These are phyloP conservation scores for Chlamydomonas incerta DNA, from an alignment of 139 green algal genomes.

Conservation along the genomic window DNA sequence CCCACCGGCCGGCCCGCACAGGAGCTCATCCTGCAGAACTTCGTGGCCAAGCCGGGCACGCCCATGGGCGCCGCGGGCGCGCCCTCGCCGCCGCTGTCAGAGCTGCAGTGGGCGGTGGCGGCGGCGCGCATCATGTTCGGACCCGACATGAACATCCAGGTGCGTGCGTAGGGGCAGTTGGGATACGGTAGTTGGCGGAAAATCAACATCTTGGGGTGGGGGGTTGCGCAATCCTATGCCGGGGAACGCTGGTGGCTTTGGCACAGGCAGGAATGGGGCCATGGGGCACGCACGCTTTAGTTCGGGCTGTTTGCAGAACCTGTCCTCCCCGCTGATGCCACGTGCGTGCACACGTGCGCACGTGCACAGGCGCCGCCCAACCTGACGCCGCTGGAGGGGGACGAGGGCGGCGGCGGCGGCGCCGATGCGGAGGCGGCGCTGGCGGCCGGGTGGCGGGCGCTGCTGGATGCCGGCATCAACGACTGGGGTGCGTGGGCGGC, in stretches of 20 bases:
- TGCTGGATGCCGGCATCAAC: constrained; percentile 88
- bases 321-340: too few relatives aligned
- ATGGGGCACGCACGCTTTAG: too few relatives aligned
- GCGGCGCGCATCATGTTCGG: constrained; percentile 85
- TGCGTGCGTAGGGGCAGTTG: too few relatives aligned
- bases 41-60: constrained; percentile 82
- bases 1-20: constrained; percentile 17
- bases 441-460: constrained; percentile 61
- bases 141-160: constrained; percentile 78
- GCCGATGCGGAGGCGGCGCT: background rate
- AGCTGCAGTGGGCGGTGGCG: constrained; percentile 84
- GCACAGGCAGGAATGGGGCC: too few relatives aligned
- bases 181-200: too few relatives aligned
- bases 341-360: background rate
- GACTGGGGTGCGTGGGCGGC: constrained; percentile 79
- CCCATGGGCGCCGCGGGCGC: constrained; percentile 64
- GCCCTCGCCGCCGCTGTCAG: constrained; percentile 68
- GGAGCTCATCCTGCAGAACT: constrained; percentile 95
- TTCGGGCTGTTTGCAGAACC: too few relatives aligned
- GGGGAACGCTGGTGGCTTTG: too few relatives aligned
- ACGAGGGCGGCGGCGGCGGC: background rate
- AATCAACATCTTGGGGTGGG: too few relatives aligned
- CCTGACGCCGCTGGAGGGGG: constrained; percentile 66
- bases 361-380: constrained; percentile 81
- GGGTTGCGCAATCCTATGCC: too few relatives aligned